Base-by-base conservation (phyloP, 306 rosid genomes). In the Boehmeria nivea region DNA sequence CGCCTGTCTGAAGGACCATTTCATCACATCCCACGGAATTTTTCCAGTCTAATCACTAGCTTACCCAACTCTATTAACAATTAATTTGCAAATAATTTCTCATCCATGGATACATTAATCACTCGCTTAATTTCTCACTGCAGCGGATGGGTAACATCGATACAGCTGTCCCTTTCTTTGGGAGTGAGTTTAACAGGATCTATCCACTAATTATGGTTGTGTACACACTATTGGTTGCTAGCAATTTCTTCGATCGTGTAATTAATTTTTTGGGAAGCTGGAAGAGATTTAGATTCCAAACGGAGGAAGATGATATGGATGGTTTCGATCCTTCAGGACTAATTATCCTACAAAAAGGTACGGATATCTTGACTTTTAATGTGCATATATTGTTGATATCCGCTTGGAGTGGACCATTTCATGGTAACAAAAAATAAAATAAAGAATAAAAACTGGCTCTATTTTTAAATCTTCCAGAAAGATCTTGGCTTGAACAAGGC, bases 61-160 rank as follows among this genome's bases (percentile, higher is more conserved):
- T 57, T 23, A 54, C 27, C 59, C 43, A 33, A 36, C 45, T 59
- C 38, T 38, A 23, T 31, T 51, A 43, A 66, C 46, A 26, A 23
- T 63, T 24, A 22, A 17, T 22, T 54, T 60, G 18, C 2, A 23
- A 22, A 12, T 48, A 11, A 23, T 27, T 56, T 8, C 17, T 49
- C 23, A 12, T 28, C 51, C 23, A 31, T 40, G 45, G 4, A 3
- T 40, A 5, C 5, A 40, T 11, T 40, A 11, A 40, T 40, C 10
- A 40, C 45, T 40, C 45, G 46, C 8, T 79, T 65, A 27, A 42
- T 60, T 59, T 63, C 59, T 69, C 61, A 65, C 68, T 69, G 81
- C 96, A 91, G 99, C 81, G 81, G 72, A 91, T 91, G 96, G 99
- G 99, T 43, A 84, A 75, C 62, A 87, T 91, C 59, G 93, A 87